These are phyloP conservation scores for Tulasnella sp. DNA, from an alignment of 768 basidiomycete genomes.

Conservation along the genomic window DNA sequence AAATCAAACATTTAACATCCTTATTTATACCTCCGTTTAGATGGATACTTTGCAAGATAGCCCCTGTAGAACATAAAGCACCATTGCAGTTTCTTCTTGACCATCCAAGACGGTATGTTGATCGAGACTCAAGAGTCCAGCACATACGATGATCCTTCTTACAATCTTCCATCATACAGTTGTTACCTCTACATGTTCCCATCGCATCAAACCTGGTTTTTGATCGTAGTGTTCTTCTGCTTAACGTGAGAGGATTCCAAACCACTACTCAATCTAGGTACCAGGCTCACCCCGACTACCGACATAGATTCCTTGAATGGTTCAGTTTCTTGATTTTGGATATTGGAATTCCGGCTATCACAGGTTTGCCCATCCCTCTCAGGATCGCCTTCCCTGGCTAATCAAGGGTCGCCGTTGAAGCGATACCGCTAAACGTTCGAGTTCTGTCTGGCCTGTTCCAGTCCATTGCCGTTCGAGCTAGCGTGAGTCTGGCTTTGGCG, in stretches of 20 bases:
- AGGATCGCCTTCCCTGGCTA: background rate
- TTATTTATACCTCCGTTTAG: constrained; percentile 35
- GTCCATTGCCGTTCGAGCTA: constrained; percentile 55
- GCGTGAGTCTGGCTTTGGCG: constrained; percentile 27
- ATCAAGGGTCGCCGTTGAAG: constrained; percentile 5
- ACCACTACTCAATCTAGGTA: background rate
- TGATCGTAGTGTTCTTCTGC: constrained; percentile 63
- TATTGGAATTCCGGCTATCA: constrained; percentile 64
- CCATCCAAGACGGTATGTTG: constrained; percentile 59
- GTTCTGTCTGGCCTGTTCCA: constrained; percentile 73
- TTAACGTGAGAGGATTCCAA: constrained; percentile 32
- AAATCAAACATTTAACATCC: background rate
- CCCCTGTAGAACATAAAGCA: constrained; percentile 53
- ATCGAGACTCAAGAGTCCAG: too few species aligned
- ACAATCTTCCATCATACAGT: background rate
- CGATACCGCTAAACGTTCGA: constrained; percentile 62
- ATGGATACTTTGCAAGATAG: constrained; percentile 60
- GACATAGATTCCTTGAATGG: constrained; percentile 50
- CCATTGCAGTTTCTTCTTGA: constrained; percentile 78
- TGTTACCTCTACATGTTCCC: constrained; percentile 90
- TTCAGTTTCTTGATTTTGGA: constrained; percentile 83
- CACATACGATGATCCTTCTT: background rate
- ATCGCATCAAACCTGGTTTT: constrained; percentile 89
- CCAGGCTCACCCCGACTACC: background rate
- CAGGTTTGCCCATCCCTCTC: constrained; percentile 21